A percentile compares a stretch with the other conserved stretches of the same genome.
phyloP scores from a whole-genome alignment of 345 rosid genomes.

The Eucalyptus regnans region DNA sequence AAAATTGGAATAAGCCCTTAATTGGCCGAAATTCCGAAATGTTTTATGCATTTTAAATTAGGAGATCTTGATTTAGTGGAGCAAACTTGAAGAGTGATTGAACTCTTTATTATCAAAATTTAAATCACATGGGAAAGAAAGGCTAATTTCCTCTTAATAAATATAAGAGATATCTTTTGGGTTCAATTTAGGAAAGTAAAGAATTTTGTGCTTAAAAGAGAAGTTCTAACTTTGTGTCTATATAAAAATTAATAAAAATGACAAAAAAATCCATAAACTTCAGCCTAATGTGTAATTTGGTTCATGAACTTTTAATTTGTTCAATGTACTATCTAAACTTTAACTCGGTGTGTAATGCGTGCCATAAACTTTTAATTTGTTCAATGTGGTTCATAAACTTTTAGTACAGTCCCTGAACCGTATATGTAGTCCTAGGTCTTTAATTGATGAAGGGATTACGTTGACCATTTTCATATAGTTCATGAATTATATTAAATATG shows the following conservation, averaged over 20 bases:
- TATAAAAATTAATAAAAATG: rapidly evolving
- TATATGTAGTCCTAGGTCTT: too few relatives aligned
- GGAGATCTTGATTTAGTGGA: not conserved
- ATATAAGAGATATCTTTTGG: not conserved
- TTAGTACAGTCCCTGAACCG: rapidly evolving
- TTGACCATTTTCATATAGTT: too few relatives aligned
- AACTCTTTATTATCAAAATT: not conserved
- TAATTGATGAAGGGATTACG: too few relatives aligned
- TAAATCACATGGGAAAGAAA: not conserved
- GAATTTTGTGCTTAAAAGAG: not conserved
- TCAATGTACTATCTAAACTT: rapidly evolving
- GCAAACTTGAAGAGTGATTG: not conserved
- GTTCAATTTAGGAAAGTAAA: not conserved
- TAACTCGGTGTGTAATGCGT: rapidly evolving
- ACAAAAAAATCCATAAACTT: too few relatives aligned
- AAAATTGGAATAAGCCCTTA: not conserved
- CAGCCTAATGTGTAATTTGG: rapidly evolving
- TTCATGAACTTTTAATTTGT: rapidly evolving
- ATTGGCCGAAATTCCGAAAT: not conserved
- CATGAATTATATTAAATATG: too few relatives aligned
- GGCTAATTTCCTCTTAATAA: not conserved
- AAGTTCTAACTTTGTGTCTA: too few relatives aligned
- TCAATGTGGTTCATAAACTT: too few relatives aligned
- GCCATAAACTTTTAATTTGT: too few relatives aligned
- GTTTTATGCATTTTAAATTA: not conserved